Base-by-base conservation (phyloP, 345 rosid genomes). In the Melaleuca quinquenervia region DNA sequence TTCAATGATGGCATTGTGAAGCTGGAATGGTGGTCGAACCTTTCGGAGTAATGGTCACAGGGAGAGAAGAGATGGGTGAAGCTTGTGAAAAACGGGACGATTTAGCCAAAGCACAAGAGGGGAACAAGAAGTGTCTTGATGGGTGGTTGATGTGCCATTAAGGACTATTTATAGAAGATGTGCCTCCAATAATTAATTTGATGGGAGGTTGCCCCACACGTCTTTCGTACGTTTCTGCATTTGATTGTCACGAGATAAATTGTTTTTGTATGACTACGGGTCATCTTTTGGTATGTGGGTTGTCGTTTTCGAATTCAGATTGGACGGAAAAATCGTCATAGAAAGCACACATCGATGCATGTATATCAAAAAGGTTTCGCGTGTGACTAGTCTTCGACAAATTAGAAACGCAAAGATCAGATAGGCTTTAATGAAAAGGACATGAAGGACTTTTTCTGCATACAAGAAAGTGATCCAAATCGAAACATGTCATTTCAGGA, bases 201-300 rank as follows among this genome's bases (percentile, higher is more conserved):
- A 56, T 56, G 0, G 29, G 64, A 11, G 62, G 14, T 11, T 41
- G 41, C 3, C 41, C 29, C 62, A 2, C 29, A 24, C 29, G 3
- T 56, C 62, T 56, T 56, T 26, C 13, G 0, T 24, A 56, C 24
- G 62, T 56, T 56, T 10, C 6, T 24, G 62, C 29, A 56, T 12
- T 56, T 56, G 14, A 0, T 24, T 56, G 0, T 26, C 27, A 13
- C 13, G 64, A 56, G 64, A 56, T 24, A 26, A n/a, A 2, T 41
- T 41, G 41, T 41, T 41, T 41, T 41, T 41, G 41, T 4, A 2
- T 41, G 41, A 41, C 41, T 41, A 2, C 41, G 41, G 41, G 41
- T 41, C 41, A 41, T 2, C 41, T 41, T 56, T 56, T 24, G 64
- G 64, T 56, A 1, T 7, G 13, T 22, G 26, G 24, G 11, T 11